Evolutionary conservation across 2,329 filamentous ascomycete genomes (phyloP), one percentile per base, ranked within the genome.

Genomic region (Verticillium longisporum): DNA sequence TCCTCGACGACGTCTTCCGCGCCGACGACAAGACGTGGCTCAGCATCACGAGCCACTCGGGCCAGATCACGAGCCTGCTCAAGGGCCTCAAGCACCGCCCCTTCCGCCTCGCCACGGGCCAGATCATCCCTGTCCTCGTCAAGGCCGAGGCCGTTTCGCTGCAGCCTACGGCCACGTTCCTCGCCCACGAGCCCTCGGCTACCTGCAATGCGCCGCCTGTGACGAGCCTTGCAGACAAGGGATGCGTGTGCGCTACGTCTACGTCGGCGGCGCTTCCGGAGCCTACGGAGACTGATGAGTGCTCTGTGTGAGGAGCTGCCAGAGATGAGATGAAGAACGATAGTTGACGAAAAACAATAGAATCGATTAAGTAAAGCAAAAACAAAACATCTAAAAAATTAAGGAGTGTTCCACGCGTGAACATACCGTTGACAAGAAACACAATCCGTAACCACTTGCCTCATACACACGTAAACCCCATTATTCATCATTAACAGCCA

Each of bases 111-210:
- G 77, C 77, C n/a, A 91, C 88, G 0, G 88, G 88, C 9, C 82
- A 86, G 61, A 82, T 88, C 7, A 87, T 91, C 33, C 87, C 88
- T 0, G 85, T 88, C 2, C 77, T 91, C 1, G 82, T 91, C 37
- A 85, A 83, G 72, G 86, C 83, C 1, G 78, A 83, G 66, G 80
- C 76, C 54, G 61, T 76, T 0, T 56, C 62, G 5, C 64, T 68
- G n/a, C 63, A 69, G 7, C 67, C 65, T 61, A 71, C 68, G 3
- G 69, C 70, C n/a, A 72, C 71, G n/a, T 70, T 73, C 26, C 64
- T 65, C 5, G 70, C 72, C 4, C 80, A 75, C 68, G 72, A 72
- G 33, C 63, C 73, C 1, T 73, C 79, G 45, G 70, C 75, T 2
- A 81, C 78, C 3, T 83, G 80, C 66, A 69, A 68, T 1, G 68